Evolutionary conservation across 176 grass and related monocot species (phyloP), one percentile per base, ranked within the genome.

Genomic region (Urochloa ruziziensis): DNA sequence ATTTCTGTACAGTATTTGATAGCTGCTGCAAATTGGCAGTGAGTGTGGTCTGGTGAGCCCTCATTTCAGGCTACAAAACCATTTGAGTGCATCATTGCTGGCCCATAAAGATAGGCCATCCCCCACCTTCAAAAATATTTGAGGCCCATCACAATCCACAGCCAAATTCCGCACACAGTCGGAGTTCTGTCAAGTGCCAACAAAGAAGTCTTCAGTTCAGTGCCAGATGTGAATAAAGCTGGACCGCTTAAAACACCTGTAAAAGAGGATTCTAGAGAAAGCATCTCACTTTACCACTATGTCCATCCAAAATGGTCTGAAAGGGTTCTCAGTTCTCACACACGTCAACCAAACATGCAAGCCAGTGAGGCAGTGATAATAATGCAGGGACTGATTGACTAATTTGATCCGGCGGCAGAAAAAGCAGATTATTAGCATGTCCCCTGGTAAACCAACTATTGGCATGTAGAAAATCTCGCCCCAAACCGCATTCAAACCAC

Each of bases 361-460:
- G 53, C 62, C 32, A 62, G 88, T 89, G 71, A 85, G 88, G n/a
- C n/a, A n/a, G n/a, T n/a, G n/a, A n/a, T n/a, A n/a, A n/a, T n/a
- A 89, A 85, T 77, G 82, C 70, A 77, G 10, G 10, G 78, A 85
- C 9, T 51, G 70, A 53, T 6, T 51, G 70, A 53, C 46, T 73
- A 44, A 73, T 49, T 73, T 35, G 24, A 58, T 70, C 32, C 7
- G 27, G 34, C 35, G 76, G 24, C 25, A 69, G 7, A 61, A 89
- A 89, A 25, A 74, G 42, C 7, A 44, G 62, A 76, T 73, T 27
- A 72, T 17, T 63, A 86, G 6, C 85, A 86, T 74, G 84, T 68
- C 17, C 36, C 58, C 36, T 6, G 14, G 54, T 44, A 77, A 64
- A 12, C 54, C 69, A 63, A 72, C 72, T 64, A n/a, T 73, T 82